Evolutionary conservation across 257 asterid genomes (phyloP), one percentile per base, ranked within the genome.

Genomic region (Thymus mandschuricus): DNA sequence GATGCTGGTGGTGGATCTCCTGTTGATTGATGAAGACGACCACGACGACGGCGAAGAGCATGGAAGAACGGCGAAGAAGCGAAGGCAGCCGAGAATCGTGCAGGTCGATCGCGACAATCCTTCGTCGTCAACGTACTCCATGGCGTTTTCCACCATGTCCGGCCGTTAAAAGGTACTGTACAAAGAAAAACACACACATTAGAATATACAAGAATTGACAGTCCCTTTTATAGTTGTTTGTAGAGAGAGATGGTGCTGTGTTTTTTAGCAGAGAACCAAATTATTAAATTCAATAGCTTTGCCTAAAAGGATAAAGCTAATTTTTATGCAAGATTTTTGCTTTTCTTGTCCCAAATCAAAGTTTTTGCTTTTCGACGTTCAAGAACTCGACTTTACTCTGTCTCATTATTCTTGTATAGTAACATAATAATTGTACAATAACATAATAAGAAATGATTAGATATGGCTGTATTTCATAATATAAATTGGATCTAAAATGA

Each of bases 1-100:
- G 63, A 86, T 87, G 89, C 70, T 84, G 0, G 59, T 86, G 1
- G 84, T 81, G 8, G 92, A 91, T 68, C 64, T 89, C 13, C 49
- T 88, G 45, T 60, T 85, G 0, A 66, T 70, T 3, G 82, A 73
- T 33, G 85, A 77, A 0, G 86, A 76, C 0, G 81, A 31, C 3
- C 66, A 68, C 0, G 68, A 64, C 4, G 72, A 54, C 0, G 54
- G 64, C 1, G 38, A 4, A 10, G 27, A 21, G 8, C 38, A 3
- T 0, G 48, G 27, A 1, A 54, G 10, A 11, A 3, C 41, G 10
- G 10, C 6, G 48, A 30, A 38, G 69, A 66, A 49, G 9, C 52
- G 12, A 12, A 7, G 54, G 8, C 75, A 38, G 78, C 88, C 76
- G 0, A 70, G 72, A 73, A 59, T 74, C 10, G 75, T 77, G 55